Percentiles rank a stretch among this genome's conserved stretches.
Conservation (phyloP, 495 filamentous ascomycete genomes). For the Mycothermus thermophilus region DNA sequence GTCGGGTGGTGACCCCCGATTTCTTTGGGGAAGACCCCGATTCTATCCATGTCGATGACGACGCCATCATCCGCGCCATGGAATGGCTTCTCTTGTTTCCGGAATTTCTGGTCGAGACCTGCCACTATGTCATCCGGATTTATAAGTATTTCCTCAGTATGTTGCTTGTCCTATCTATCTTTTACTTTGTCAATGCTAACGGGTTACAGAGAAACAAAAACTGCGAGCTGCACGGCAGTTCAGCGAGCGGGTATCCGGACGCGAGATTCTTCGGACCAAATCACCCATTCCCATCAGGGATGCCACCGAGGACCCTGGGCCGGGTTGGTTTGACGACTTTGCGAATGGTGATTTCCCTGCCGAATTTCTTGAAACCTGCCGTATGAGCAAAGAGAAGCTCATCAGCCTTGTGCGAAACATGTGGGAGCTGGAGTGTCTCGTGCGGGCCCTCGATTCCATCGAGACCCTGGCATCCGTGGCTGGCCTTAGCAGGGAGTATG, state of each 20-base stretch:
- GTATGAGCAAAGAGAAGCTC: constrained; percentile 25
- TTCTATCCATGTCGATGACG: constrained; percentile 39
- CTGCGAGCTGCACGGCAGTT: constrained; percentile 55
- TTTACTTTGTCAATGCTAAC: no score
- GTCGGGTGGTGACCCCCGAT: constrained; percentile 41
- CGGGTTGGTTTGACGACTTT: constrained; percentile 30
- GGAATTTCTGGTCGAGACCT: constrained; percentile 56
- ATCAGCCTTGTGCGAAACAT: constrained; percentile 46
- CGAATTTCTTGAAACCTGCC: constrained; percentile 23
- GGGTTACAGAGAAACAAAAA: no score
- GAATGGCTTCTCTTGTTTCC: constrained; percentile 73
- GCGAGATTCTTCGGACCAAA: constrained; percentile 28
- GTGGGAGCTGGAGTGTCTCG: constrained; percentile 58
- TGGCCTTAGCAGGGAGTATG: constrained; percentile 30
- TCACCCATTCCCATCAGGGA: constrained; percentile 13
- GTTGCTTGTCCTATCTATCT: constrained; percentile 15
- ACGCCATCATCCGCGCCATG: constrained; percentile 59
- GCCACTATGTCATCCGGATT: constrained; percentile 47
- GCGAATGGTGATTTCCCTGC: constrained; percentile 17
- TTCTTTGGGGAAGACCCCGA: constrained; percentile 51
- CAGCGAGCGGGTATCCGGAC: constrained; percentile 32
- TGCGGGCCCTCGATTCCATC: constrained; percentile 50
- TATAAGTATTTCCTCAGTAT: constrained; percentile 65
- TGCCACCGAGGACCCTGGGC: constrained; percentile 16
- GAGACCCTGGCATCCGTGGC: constrained; percentile 39